Conservation (phyloP, 1,139 yeast species). For the Trichomonascaceae sp. region DNA sequence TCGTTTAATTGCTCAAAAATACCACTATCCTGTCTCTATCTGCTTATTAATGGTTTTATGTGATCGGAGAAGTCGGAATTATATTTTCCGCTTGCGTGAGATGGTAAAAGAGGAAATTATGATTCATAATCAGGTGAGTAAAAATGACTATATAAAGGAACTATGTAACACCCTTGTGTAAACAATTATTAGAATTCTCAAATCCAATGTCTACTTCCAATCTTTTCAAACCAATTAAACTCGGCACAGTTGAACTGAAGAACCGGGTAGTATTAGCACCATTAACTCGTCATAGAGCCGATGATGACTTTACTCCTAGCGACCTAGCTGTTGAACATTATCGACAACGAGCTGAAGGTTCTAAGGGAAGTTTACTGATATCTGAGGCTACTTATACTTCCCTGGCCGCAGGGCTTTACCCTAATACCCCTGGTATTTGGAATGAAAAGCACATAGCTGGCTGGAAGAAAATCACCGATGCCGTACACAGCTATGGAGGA, state of each 20-base stretch:
- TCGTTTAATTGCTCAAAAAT: no score
- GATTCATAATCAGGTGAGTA: background rate
- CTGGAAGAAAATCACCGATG: slow-evolving; percentile 35
- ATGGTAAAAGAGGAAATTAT: background rate
- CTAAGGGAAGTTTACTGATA: slow-evolving; percentile 45
- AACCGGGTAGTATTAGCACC: slow-evolving; percentile 51
- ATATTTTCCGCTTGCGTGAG: no score
- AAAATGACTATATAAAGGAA: background rate
- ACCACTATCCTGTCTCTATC: no score
- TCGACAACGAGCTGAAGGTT: slow-evolving; percentile 41
- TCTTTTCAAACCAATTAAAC: slow-evolving; percentile 27
- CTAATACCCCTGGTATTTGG: slow-evolving; percentile 40
- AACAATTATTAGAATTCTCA: no score
- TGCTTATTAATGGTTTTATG: no score
- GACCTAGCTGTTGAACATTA: slow-evolving; percentile 47
- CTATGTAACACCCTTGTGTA: no score
- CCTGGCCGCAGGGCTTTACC: slow-evolving; percentile 31
- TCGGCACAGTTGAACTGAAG: slow-evolving; percentile 23
- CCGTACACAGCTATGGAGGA: slow-evolving; percentile 36
- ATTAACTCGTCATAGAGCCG: slow-evolving; percentile 44
- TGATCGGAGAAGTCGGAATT: no score
- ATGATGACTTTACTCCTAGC: slow-evolving; percentile 36
- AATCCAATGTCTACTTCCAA: slow-evolving; percentile 21
- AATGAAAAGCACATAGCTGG: slow-evolving; percentile 37
- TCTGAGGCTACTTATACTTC: slow-evolving; percentile 42